Base-by-base conservation (phyloP, 208 protist genomes). In the Acanthamoeba triangularis region DNA sequence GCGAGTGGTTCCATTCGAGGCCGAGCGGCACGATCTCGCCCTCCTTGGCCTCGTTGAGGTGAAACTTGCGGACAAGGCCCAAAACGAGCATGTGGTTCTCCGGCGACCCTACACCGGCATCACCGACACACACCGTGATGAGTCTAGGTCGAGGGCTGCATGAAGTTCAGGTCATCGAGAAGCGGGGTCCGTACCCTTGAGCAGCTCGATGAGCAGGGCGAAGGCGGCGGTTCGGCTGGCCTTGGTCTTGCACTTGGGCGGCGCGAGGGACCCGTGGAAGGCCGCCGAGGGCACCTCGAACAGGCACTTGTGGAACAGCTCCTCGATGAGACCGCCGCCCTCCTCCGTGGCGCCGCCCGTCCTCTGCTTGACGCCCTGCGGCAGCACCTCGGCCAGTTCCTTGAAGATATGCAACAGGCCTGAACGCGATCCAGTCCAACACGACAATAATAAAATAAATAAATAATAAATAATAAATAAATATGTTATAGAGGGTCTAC, bases 221-320 rank as follows among this genome's bases (percentile, higher is more conserved):
- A 98, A 97, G 18, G 97, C 97, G 20, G 67, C 90, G 18, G 76
- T 69, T 41, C 98, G 95, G 18, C 69, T 96, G 2, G 44, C 80
- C 47, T 56, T 80, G n/a, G 95, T 96, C 96, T 98, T 98, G 95
- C 97, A 98, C 93, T 97, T 97, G 56, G 98, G 98, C 78, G 98
- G 97, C 30, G 95, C 96, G 7, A 33, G 37, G 5, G 95, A 37
- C 20, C 94, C 97, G 67, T 97, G 76, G 23, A 93, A 74, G 28
- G 91, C 84, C 14, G 85, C 94, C 3, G 97, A 95, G 14, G 97
- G 97, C 61, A 98, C 95, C 20, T 95, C 96, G 94, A 98, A 98
- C 3, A 98, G 91, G 84, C 97, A 98, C 52, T 97, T 10, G 16
- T 74, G 37, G 92, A 97, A 97, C 28, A 98, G 28, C 91, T 94